Evolutionary conservation across 139 green algal species (phyloP).

Genomic region (Chlorella vulgaris): DNA sequence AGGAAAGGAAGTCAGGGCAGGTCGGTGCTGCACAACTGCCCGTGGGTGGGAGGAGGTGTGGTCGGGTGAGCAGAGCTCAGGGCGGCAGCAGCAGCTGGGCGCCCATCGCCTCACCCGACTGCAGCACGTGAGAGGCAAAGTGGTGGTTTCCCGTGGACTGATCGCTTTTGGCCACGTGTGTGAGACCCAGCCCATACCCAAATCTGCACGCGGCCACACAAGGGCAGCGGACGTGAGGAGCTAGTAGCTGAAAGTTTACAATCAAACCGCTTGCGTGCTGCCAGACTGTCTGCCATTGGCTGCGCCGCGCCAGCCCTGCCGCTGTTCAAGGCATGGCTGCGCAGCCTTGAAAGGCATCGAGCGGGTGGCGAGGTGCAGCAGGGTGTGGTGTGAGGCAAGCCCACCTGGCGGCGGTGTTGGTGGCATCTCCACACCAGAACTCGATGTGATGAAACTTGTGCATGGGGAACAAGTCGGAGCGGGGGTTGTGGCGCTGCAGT

Average conservation of each 20-base stretch:
- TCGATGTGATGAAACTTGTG: constrained; percentile 94
- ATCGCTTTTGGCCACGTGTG: constrained; percentile 87
- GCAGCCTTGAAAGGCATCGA: too few species aligned
- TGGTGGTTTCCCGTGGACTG: constrained; percentile 83
- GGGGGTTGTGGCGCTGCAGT: constrained; percentile 63
- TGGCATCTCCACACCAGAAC: constrained; percentile 93
- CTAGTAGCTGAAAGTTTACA: too few species aligned
- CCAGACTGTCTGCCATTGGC: too few species aligned
- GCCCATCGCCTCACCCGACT: too few species aligned
- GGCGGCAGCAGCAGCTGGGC: too few species aligned
- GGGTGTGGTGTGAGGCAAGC: too few species aligned
- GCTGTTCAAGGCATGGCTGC: too few species aligned
- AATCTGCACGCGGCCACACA: constrained; percentile 68
- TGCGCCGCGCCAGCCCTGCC: too few species aligned
- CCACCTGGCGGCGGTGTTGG: constrained; percentile 76
- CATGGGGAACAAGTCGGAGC: constrained; percentile 76
- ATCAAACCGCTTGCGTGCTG: too few species aligned
- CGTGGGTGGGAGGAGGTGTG: background rate
- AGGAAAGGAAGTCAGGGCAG: background rate
- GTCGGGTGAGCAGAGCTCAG: background rate
- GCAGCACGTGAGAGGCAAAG: constrained; percentile 88
- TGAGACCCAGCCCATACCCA: constrained; percentile 90
- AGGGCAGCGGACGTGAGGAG: background rate
- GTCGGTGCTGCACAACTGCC: background rate
- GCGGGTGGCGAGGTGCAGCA: too few species aligned